Percentiles rank a stretch among this genome's conserved stretches.
Conservation (phyloP, 495 filamentous ascomycete species). For the Filosporella fistucella region DNA sequence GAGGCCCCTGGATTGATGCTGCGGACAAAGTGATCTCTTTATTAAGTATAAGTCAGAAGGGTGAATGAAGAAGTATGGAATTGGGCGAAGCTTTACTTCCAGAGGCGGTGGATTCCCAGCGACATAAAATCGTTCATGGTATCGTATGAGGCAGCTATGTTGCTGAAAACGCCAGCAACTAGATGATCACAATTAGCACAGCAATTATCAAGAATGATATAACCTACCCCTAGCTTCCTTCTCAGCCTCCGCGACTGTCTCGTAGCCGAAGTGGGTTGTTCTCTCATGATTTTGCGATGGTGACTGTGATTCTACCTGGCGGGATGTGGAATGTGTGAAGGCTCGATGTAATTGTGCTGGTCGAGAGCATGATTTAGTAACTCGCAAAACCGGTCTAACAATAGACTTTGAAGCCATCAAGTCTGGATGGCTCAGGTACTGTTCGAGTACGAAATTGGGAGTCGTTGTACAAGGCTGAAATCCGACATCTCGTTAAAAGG, state of each 20-base stretch:
- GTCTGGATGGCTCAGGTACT: too few species aligned
- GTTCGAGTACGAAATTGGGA: too few species aligned
- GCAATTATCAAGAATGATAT: not conserved
- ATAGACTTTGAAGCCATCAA: too few species aligned
- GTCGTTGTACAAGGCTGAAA: too few species aligned
- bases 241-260: slow-evolving; percentile 75
- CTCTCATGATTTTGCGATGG: slow-evolving; percentile 42
- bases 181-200: slow-evolving; percentile 10
- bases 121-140: slow-evolving; percentile 99
- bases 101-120: slow-evolving; percentile 90
- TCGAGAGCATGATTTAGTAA: too few species aligned
- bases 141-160: slow-evolving; percentile 71
- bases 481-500: too few species aligned
- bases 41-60: not conserved
- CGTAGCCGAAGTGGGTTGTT: slow-evolving; percentile 93
- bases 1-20: slow-evolving; percentile 79
- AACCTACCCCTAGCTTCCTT: slow-evolving; percentile 69
- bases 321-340: not conserved
- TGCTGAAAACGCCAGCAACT: slow-evolving; percentile 92
- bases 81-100: slow-evolving; percentile 59
- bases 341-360: not conserved
- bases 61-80: not conserved
- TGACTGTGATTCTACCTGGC: slow-evolving; percentile 34
- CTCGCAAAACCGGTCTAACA: too few species aligned
- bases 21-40: slow-evolving; percentile 85